Evolutionary conservation across 805 yeast species (phyloP), one percentile per base, ranked within the genome.

Genomic region (Ogataea kodamae): DNA sequence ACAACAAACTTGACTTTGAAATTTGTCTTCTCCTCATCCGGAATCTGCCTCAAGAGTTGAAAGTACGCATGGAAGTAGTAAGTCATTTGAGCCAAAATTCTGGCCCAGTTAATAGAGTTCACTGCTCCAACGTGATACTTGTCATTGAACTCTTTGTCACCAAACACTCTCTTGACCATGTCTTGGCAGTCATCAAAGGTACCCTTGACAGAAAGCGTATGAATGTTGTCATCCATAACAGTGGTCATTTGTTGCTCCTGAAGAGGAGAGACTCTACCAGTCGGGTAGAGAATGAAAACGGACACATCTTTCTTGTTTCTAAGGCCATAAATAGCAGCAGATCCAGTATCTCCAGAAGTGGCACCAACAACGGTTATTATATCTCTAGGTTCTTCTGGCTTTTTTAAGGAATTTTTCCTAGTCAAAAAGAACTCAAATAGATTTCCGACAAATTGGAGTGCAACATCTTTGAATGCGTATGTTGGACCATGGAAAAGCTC

Each of bases 191-290:
- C 97, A 61, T 92, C 99, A 57, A 92, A 92, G 18, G 96, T 87
- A 46, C 98, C 98, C 46, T 80, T 84, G 22, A 92, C 96, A 5
- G 96, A 86, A 43, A 92, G 69, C 16, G 97, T 90, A 65, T 92
- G 97, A 25, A 92, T 96, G 54, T 92, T 92, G 33, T 76, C 65
- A 61, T 92, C 98, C 32, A 79, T 73, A 6, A 92, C 97, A 6
- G 97, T 88, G 36, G 98, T 85, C 99, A 92, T 92, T 66, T 92
- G 99, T 50, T 83, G 86, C 66, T 92, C 99, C 70, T 92, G 99
- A 46, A 92, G 82, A 25, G 96, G 97, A 21, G 97, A 89, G 37
- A 92, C 92, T 60, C 97, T 79, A 30, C 97, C 98, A 6, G 95
- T 86, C 52, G 99, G 99, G 57, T 90, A 92, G 51, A 92, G 67